Evolutionary conservation across 805 yeast genomes (phyloP), one percentile per base, ranked within the genome.

Genomic region (Candida tammaniensis): DNA sequence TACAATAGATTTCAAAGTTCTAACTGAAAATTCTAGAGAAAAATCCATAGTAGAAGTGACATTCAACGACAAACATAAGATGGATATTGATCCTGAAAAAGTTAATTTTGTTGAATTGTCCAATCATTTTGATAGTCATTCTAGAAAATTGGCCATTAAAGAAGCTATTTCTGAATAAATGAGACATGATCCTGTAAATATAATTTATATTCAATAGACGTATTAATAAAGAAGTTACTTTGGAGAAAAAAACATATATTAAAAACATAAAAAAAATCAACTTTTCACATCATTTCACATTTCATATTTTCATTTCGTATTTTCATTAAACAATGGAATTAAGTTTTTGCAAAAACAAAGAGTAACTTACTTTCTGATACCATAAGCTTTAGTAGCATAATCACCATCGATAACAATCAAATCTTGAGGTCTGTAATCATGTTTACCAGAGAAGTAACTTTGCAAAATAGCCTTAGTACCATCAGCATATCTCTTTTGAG

Each of bases 401-500:
- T 76, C 68, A 41, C 93, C 93, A 47, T 80, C 69, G 40, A 75
- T 72, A 42, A 82, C 80, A 55, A 83, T 83, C 39, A 84, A 57
- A 57, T 84, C 88, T 54, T 80, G 81, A n/a, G 86, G 82, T 48
- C 81, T 71, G 67, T 83, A 85, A 52, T 83, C 85, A 33, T 55
- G 56, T 54, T 75, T 79, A 31, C 78, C 76, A 35, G 73, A 51
- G 60, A 84, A 76, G 65, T 75, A 83, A 20, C 78, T 70, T 37
- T 71, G 68, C 57, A 84, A 71, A 49, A 84, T 82, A 46, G 65
- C 65, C 65, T 78, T 74, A 24, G 79, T 79, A 33, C 94, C 94
- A 17, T 59, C 61, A 12, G 91, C 77, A 49, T 84, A 84, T 52
- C 93, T 71, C 25, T 68, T 65, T 64, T 84, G 93, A 23, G 94